phyloP scores from a whole-genome alignment of 176 grass and related monocot species.

The Dactylis glomerata region DNA sequence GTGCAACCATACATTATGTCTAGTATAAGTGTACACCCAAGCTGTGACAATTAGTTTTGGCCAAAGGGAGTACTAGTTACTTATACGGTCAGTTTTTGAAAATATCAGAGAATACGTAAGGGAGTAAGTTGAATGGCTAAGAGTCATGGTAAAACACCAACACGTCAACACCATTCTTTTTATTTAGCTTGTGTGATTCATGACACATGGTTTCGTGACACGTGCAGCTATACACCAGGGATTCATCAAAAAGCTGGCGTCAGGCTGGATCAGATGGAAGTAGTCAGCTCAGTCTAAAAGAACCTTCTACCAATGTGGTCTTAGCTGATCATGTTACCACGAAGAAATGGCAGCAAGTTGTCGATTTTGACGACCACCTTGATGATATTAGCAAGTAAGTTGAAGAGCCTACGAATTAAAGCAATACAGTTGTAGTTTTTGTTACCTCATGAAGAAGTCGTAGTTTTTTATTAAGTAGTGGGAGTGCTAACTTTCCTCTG shows the following conservation, averaged over 20 bases:
- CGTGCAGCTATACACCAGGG: conserved; percentile 84
- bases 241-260: conserved; percentile 94
- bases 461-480: neutral
- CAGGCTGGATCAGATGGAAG: conserved; percentile 80
- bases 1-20: too few species aligned
- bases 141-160: neutral
- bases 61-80: too few species aligned
- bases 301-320: conserved; percentile 74
- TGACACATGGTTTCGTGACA: conserved; percentile 6
- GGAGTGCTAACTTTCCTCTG: neutral
- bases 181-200: conserved; percentile 5
- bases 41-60: too few species aligned
- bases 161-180: neutral
- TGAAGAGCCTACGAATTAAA: neutral
- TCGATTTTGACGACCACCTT: conserved; percentile 97
- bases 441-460: neutral
- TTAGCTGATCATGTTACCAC: conserved; percentile 78
- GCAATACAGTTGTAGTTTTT: neutral
- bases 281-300: conserved; percentile 74
- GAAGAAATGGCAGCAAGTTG: conserved; percentile 81
- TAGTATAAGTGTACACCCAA: too few species aligned
- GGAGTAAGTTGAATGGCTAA: neutral
- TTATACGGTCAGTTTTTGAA: neutral
- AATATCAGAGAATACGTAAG: neutral
- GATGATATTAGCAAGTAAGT: conserved; percentile 99